Evolutionary conservation across 768 basidiomycete species (phyloP).

Genomic region (Xerocomellus intermedius): DNA sequence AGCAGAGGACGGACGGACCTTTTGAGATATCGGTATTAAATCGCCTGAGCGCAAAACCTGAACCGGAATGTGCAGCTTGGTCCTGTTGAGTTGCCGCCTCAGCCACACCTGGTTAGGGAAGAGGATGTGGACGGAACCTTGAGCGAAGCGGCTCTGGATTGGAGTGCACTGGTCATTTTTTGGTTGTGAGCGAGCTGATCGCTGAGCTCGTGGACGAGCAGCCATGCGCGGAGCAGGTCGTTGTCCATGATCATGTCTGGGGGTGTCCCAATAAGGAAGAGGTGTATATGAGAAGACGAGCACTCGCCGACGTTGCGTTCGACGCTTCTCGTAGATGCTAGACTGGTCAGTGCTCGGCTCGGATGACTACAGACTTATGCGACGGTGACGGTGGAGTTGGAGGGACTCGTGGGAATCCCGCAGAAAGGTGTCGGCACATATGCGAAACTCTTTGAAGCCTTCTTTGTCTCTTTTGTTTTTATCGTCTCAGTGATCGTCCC

Average conservation of each 20-base stretch:
- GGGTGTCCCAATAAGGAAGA: constrained; percentile 9
- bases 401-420: constrained; percentile 19
- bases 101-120: constrained; percentile 8
- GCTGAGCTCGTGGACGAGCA: constrained; percentile 76
- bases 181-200: constrained; percentile 83
- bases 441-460: neutral
- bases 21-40: constrained; percentile 87
- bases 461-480: neutral
- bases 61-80: constrained; percentile 69
- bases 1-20: constrained; percentile 49
- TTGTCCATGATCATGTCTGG: constrained; percentile 51
- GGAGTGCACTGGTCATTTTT: constrained; percentile 65
- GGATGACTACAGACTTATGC: neutral
- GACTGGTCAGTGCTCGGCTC: no score
- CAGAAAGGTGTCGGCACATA: neutral
- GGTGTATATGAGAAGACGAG: constrained; percentile 1
- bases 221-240: constrained; percentile 75
- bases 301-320: neutral
- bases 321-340: neutral
- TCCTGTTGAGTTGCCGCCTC: constrained; percentile 41
- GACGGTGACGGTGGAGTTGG: neutral
- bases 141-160: constrained; percentile 65
- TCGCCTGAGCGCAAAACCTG: constrained; percentile 76
- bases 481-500: constrained; percentile 27
- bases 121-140: constrained; percentile 56